phyloP scores from a whole-genome alignment of 2,329 filamentous ascomycete genomes.

The Onygenales sp. region DNA sequence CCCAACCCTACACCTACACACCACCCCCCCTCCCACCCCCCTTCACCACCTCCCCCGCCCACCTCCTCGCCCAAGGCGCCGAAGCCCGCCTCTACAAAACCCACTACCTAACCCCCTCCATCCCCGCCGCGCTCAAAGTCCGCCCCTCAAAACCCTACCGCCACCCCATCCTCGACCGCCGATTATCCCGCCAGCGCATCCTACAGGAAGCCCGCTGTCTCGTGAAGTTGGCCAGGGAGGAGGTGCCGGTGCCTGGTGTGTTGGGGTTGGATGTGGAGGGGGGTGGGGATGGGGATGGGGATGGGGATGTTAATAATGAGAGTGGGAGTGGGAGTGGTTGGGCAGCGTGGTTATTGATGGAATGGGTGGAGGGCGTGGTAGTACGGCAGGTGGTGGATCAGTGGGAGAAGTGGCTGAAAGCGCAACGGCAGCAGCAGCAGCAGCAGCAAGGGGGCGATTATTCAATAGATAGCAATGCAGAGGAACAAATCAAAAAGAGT shows the following conservation, averaged over 20 bases:
- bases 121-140: constrained; percentile 77
- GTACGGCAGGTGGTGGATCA: constrained; percentile 61
- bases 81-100: constrained; percentile 91
- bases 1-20: neutral
- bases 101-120: constrained; percentile 59
- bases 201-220: constrained; percentile 82
- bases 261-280: constrained; percentile 57
- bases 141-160: constrained; percentile 86
- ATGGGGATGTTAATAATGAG: constrained; percentile 40
- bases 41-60: constrained; percentile 51
- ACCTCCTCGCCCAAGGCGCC: constrained; percentile 84
- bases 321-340: constrained; percentile 32
- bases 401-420: constrained; percentile 48
- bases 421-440: neutral
- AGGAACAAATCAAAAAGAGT: constrained; percentile 26
- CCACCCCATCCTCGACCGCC: constrained; percentile 77
- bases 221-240: constrained; percentile 66
- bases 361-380: constrained; percentile 70
- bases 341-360: constrained; percentile 68
- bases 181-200: constrained; percentile 77
- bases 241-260: constrained; percentile 72
- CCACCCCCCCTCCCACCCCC: constrained; percentile 48
- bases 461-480: constrained; percentile 19
- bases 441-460: constrained; percentile 17
- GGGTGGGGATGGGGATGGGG: constrained; percentile 32